Conservation (phyloP, 352 stramenopile species). For the Phytophthora pini region DNA sequence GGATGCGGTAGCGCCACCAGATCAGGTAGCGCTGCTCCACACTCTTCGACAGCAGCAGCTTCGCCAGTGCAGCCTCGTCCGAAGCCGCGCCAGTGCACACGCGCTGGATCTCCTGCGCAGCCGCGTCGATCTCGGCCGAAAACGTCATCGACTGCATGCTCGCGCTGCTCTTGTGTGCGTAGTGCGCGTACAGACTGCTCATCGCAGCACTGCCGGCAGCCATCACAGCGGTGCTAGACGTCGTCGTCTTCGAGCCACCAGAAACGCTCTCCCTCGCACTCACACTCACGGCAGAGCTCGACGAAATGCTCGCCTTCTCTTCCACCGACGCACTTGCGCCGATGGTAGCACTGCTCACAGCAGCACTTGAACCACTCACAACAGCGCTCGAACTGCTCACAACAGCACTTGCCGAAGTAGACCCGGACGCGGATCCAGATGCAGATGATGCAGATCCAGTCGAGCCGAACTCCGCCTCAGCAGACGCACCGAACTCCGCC, state of each 20-base stretch:
- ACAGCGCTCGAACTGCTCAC: neutral
- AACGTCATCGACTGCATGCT: no score
- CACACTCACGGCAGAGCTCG: slow-evolving; percentile 1
- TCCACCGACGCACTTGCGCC: slow-evolving; percentile 12
- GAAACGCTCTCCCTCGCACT: neutral
- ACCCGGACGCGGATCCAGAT: neutral
- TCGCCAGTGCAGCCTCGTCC: no score
- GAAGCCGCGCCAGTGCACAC: no score
- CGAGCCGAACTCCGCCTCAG: neutral
- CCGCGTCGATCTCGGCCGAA: no score
- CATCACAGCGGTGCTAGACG: no score
- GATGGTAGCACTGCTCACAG: slow-evolving; percentile 12
- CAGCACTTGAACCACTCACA: slow-evolving; percentile 9
- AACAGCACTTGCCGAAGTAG: slow-evolving; percentile 13
- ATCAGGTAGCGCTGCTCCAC: slow-evolving; percentile 30
- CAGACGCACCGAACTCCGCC: slow-evolving; percentile 18
- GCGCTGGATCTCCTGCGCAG: no score
- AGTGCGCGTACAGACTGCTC: no score
- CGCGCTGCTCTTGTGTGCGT: no score
- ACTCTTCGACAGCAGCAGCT: no score
- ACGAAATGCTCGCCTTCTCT: slow-evolving; percentile 22
- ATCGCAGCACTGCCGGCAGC: no score
- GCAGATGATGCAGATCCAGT: no score
- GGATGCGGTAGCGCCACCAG: slow-evolving; percentile 36
- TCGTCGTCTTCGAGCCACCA: neutral